Percentiles rank a stretch among this genome's conserved stretches.
These are phyloP conservation scores for Fraxinus dipetala DNA, from an alignment of 305 asterid genomes.

Conservation along the genomic window DNA sequence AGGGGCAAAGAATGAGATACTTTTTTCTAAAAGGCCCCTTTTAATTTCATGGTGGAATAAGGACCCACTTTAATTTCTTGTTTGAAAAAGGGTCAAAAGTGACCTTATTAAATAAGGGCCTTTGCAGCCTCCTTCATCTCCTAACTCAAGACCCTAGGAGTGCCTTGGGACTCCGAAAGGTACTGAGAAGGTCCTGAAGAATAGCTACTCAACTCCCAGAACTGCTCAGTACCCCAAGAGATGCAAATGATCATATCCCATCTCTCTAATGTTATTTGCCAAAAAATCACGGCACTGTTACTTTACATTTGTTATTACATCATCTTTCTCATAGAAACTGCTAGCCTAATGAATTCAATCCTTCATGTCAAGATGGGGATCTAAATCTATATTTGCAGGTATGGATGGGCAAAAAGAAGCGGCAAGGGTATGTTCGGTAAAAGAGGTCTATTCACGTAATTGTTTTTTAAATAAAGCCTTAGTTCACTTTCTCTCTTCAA, in stretches of 20 bases:
- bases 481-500: not conserved
- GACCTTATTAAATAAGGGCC: not conserved
- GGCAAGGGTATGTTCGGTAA: not conserved
- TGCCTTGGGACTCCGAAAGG: not conserved
- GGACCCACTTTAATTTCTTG: not conserved
- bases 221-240: not conserved
- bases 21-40: not conserved
- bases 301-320: not conserved
- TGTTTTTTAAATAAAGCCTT: not conserved
- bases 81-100: not conserved
- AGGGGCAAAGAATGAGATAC: not conserved
- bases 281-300: not conserved
- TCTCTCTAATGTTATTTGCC: not conserved
- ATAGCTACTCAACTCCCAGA: not conserved
- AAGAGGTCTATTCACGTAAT: not conserved
- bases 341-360: not conserved
- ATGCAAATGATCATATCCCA: not conserved
- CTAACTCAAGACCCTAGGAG: not conserved
- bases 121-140: not conserved
- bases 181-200: not conserved
- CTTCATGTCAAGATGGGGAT: not conserved
- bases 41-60: not conserved
- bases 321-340: not conserved
- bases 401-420: not conserved
- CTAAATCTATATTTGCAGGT: not conserved